Base-by-base conservation (phyloP, 2,329 filamentous ascomycete genomes). In the Neonectria punicea region DNA sequence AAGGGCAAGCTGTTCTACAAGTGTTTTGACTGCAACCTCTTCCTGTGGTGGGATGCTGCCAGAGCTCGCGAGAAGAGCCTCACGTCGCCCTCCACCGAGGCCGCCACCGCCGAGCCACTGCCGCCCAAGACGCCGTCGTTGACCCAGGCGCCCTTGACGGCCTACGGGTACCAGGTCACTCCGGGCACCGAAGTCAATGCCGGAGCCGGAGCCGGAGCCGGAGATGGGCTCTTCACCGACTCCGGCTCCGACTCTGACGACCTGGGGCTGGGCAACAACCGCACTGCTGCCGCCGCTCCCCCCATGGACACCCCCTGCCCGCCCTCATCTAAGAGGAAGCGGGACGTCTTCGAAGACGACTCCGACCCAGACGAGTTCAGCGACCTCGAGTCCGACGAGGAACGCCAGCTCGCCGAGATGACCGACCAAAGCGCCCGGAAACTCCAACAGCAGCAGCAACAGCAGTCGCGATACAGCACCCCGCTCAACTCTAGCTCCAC, bases 1-100 rank as follows among this genome's bases (percentile, higher is more conserved):
- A 75, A 79, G 49, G 82, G 82, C 25, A 79, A 75, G 54, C 76
- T 74, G 54, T 85, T 83, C 70, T 84, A 79, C 74, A 78, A 74
- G 10, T 85, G 84, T 69, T 73, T 75, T 7, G 74, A 76, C 51
- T 86, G 84, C 72, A 58, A 70, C 7, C 83, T 85, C 70, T 86
- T 84, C 63, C 69, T 84, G 22, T 85, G 80, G 79, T 75, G 77
- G n/a, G 79, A 84, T 8, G 74, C 76, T 1, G 81, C 82, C 10
- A 65, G 70, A 36, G 57, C 66, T 20, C 75, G 76, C 5, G 75
- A 81, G 67, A 72, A 62, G 1, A 73, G 71, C 4, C 61, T 72
- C 36, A 61, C 47, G 5, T 32, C 57, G 8, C 50, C 68, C 10
- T 47, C 61, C 5, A 53, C 61, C 5, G 53, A 65, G 22, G 22